Evolutionary conservation across 768 basidiomycete genomes (phyloP), one percentile per base, ranked within the genome.

Genomic region (Boletus tylopilopsis): DNA sequence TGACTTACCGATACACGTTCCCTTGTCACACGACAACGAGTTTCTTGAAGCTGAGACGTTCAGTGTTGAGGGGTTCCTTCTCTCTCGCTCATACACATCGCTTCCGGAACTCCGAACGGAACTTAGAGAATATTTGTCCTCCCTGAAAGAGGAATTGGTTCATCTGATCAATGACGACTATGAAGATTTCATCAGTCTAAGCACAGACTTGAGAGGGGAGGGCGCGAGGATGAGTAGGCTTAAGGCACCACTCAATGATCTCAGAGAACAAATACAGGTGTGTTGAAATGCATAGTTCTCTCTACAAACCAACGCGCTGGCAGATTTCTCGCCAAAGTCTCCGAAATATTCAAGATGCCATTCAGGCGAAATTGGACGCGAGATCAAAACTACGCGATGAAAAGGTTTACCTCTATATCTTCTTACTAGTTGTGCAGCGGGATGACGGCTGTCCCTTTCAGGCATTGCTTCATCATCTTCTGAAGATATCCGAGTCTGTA

Each of bases 121-220:
- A 64, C 74, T 99, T 19, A 79, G 93, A 27, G 84, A 91, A 45
- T 97, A 97, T 66, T 75, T 92, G 51, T 79, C 81, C 0, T 73
- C 77, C 10, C 71, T 99, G 55, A 93, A 95, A 68, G 91, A 94
- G 65, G 95, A 96, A 65, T 78, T 99, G 30, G 93, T 98, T 25
- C 84, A 84, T 61, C 82, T 98, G 61, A 96, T 98, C 66, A 98
- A 99, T 68, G 87, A 93, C 59, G 96, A 98, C 70, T 99, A 98
- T 62, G 94, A 94, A 66, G 94, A 94, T 13, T 99, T 98, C 65
- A 95, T 98, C 61, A 92, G 90, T 58, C 75, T 99, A 25, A 94
- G 94, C 55, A 94, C 94, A 4, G 93, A 97, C 60, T 67, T 98
- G 55, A 79, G 84, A 56, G 92, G 87, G 37, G 94, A 97, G 69